phyloP scores from a whole-genome alignment of 83 land plant genomes.

The Larix sibirica region DNA sequence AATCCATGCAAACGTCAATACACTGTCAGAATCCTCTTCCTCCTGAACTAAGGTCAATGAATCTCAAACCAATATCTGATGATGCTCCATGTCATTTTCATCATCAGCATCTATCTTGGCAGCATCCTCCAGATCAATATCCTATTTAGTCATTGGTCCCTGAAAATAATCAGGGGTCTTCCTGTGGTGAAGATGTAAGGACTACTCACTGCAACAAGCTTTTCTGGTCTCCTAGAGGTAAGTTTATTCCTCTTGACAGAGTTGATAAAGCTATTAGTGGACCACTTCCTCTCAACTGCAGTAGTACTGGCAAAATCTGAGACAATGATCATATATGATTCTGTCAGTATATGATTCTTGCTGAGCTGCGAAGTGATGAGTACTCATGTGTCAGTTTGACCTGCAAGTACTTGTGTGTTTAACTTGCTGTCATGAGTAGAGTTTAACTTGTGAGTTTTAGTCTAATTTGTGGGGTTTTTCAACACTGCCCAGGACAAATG shows the following conservation, averaged over 20 bases:
- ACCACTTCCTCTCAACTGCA: background rate
- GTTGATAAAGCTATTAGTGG: background rate
- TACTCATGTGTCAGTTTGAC: too few species aligned
- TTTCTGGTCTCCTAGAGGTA: background rate
- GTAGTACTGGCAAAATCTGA: background rate
- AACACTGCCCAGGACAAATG: too few species aligned
- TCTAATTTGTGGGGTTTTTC: too few species aligned
- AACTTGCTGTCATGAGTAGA: too few species aligned
- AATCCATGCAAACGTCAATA: too few species aligned
- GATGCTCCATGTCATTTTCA: background rate
- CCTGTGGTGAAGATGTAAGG: background rate
- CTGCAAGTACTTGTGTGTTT: too few species aligned
- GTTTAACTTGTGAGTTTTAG: too few species aligned
- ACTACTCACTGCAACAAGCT: background rate
- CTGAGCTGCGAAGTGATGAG: too few species aligned
- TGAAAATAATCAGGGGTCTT: background rate
- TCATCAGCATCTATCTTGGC: background rate
- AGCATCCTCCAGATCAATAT: background rate
- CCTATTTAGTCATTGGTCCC: background rate
- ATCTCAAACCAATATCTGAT: background rate
- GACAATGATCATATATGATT: background rate
- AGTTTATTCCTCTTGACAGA: background rate
- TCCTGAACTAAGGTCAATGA: background rate
- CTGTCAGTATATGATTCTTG: too few species aligned
- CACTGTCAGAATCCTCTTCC: too few species aligned